Evolutionary conservation across 2,329 filamentous ascomycete species (phyloP), one percentile per base, ranked within the genome.

Genomic region (Stachybotrys echinatus): DNA sequence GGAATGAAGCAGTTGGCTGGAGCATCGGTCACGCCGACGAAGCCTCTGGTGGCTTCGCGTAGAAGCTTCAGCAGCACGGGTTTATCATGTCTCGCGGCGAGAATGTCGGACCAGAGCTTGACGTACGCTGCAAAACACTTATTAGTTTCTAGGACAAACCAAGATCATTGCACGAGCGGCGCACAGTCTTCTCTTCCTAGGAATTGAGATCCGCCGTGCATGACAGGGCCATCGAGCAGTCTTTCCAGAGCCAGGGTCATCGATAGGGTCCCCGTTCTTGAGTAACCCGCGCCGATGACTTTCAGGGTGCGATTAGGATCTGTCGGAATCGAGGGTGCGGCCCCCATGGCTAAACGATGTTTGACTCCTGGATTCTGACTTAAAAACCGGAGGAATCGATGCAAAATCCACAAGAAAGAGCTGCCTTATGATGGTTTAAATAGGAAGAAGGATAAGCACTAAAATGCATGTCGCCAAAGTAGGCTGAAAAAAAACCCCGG

Each of bases 181-280:
- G n/a, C 54, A 69, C 68, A 60, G 23, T 70, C 66, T 50, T 71
- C 64, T 20, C 66, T 61, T 1, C 60, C 52, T 8, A 70, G 51
- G 5, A 69, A 53, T 40, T 68, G 65, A 1, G 64, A 76, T 21
- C 76, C 76, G 46, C 74, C 72, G 53, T 80, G 76, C 56, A 75
- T 71, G 42, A 74, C 68, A 3, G 76, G 76, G 0, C 72, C 75
- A 37, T 73, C 58, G 6, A 78, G 69, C 4, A 79, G 65, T 50
- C 70, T 73, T 51, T 65, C 67, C 8, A 79, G 61, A 2, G 76
- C 76, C 38, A 70, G 55, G 31, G 70, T 71, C 64, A 77, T 74
- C 21, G 77, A 77, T 10, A 75, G 65, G 1, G 75, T 79, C 14
- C 75, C 76, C 1, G 75, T 79, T 40, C 45, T 47, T 5, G 45